phyloP scores from a whole-genome alignment of 768 basidiomycete species.

The Botryobasidium botryosum region DNA sequence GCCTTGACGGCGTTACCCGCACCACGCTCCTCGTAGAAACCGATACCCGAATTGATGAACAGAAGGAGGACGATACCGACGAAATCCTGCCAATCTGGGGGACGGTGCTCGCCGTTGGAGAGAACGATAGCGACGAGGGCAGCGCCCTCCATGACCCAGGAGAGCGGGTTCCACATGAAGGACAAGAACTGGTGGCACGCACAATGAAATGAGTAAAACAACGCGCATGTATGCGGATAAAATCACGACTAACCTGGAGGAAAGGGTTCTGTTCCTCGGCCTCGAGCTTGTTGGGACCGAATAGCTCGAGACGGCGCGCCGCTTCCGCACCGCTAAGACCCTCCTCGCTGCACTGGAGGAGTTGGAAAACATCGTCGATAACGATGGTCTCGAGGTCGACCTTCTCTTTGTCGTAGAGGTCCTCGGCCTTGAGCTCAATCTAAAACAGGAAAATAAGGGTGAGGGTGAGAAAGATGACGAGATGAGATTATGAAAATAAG shows the following conservation, averaged over 20 bases:
- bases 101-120: constrained; percentile 71
- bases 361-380: constrained; percentile 91
- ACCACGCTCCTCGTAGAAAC: constrained; percentile 95
- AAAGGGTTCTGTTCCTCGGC: constrained; percentile 79
- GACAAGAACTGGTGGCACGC: constrained; percentile 50
- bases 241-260: constrained; percentile 43
- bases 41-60: constrained; percentile 89
- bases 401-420: constrained; percentile 96
- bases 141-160: constrained; percentile 99
- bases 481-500: background rate
- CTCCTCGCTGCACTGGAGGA: constrained; percentile 74
- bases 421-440: constrained; percentile 85
- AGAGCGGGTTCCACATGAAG: constrained; percentile 99
- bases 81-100: constrained; percentile 97
- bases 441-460: constrained; percentile 10
- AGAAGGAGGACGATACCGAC: constrained; percentile 85
- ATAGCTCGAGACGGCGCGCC: constrained; percentile 68
- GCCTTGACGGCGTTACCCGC: constrained; percentile 99
- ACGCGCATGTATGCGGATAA: constrained; percentile 1
- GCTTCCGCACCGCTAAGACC: constrained; percentile 70
- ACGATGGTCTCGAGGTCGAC: constrained; percentile 96
- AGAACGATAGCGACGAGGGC: constrained; percentile 88
- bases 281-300: constrained; percentile 93
- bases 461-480: background rate
- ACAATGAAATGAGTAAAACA: background rate